Base-by-base conservation (phyloP, 2,329 filamentous ascomycete species). In the Cordyceps militaris region DNA sequence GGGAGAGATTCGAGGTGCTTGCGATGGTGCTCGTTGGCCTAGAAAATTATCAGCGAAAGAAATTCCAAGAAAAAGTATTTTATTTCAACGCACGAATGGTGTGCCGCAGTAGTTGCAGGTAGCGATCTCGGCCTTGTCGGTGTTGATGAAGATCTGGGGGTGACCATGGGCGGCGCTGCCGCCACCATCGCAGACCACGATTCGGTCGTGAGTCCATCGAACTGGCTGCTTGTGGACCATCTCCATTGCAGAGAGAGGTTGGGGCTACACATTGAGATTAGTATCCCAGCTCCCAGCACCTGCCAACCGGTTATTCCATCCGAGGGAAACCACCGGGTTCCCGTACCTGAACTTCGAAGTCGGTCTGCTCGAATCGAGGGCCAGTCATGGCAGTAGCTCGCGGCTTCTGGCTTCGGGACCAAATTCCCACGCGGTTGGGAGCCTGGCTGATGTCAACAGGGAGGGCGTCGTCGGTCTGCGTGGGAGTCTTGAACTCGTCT, bases 211-310 rank as follows among this genome's bases (percentile, higher is more conserved):
- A 60, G 87, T 89, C 93, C 94, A 99, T 72, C 84, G 83, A 36
- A 99, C 94, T 21, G 92, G 93, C 74, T 97, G 88, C 79, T 92
- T 87, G 81, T 99, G 94, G 69, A 97, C 92, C 72, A 99, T 84
- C 65, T 95, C 90, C 69, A 99, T 99, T 61, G 94, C 94, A 32
- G 94, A 87, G 69, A 86, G 81, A 30, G 94, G 88, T 77, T 87
- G 88, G 63, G 94, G 94, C 94, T 97, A 70, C 61, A 60, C 54
- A 23, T 38, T 16, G 6, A 50, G 52, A 46, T 66, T 26, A 50
- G 44, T 59, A 43, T 55, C 43, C 50, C 49, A 11, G 52, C 32
- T 62, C 47, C 51, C 34, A 46, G 16, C 47, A 30, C 26, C 43
- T 14, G 38, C 36, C 11, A 32, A 23, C 23, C 30, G 4, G 23